A percentile compares a stretch with the other conserved stretches of the same genome.
phyloP scores from a whole-genome alignment of 306 rosid species.

The Pyrus betulifolia region DNA sequence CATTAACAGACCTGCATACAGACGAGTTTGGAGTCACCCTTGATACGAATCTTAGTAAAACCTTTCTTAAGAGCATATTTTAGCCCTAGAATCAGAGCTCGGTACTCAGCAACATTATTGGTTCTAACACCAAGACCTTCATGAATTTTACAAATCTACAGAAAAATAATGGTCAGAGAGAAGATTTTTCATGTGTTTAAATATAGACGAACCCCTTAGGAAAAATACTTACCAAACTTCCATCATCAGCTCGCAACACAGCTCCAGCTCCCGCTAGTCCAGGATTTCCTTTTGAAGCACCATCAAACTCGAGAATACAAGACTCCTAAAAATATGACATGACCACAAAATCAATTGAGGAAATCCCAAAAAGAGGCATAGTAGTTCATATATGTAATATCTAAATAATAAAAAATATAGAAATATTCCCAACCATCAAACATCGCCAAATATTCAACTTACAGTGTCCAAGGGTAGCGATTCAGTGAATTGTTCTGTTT shows the following conservation, averaged over 20 bases:
- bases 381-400: neutral
- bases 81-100: conserved; percentile 80
- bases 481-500: conserved; percentile 25
- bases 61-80: conserved; percentile 81
- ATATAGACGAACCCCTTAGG: conserved; percentile 8
- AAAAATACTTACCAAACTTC: conserved; percentile 61
- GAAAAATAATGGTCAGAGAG: conserved; percentile 26
- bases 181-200: neutral
- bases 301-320: conserved; percentile 72
- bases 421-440: neutral
- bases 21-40: conserved; percentile 93
- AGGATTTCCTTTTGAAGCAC: conserved; percentile 92
- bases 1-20: conserved; percentile 76
- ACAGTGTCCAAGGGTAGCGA: conserved; percentile 29
- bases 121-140: conserved; percentile 84
- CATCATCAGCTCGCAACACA: conserved; percentile 67
- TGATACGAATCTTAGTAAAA: conserved; percentile 46
- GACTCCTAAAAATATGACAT: conserved; percentile 35
- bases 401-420: neutral
- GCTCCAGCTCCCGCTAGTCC: conserved; percentile 98
- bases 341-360: neutral
- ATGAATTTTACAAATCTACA: conserved; percentile 71
- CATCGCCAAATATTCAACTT: conserved; percentile 27
- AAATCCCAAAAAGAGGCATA: neutral
- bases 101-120: conserved; percentile 86